These are phyloP conservation scores for Hydrangea macrophylla DNA, from an alignment of 148 eudicot species.

Conservation along the genomic window DNA sequence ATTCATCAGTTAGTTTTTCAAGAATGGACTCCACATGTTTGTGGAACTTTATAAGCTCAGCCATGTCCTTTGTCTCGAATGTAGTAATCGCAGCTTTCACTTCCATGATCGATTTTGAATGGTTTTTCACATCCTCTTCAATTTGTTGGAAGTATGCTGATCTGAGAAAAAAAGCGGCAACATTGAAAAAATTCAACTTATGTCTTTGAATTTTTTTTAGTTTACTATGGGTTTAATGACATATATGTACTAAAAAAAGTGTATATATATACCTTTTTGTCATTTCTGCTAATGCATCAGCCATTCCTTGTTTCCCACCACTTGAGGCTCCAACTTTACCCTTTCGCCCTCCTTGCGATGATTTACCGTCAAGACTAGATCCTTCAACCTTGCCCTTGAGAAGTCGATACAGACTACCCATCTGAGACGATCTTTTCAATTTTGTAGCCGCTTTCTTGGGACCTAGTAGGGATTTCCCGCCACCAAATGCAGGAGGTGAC, in stretches of 20 bases:
- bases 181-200: neutral
- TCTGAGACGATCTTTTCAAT: constrained; percentile 85
- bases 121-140: constrained; percentile 77
- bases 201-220: neutral
- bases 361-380: constrained; percentile 52
- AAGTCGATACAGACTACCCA: constrained; percentile 75
- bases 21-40: constrained; percentile 71
- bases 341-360: constrained; percentile 53
- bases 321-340: constrained; percentile 38
- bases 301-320: constrained; percentile 89
- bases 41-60: constrained; percentile 78
- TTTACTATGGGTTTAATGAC: neutral
- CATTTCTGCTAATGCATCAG: constrained; percentile 98
- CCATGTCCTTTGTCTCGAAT: constrained; percentile 85
- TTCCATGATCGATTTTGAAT: constrained; percentile 60
- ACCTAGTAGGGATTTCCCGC: constrained; percentile 46
- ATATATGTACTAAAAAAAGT: too few relatives aligned
- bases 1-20: constrained; percentile 91
- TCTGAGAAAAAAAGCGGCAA: constrained; percentile 27
- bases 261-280: constrained; percentile 78
- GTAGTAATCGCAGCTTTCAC: constrained; percentile 45
- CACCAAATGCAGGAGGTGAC: constrained; percentile 70
- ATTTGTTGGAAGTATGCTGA: constrained; percentile 90
- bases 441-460: constrained; percentile 63
- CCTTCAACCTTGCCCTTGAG: constrained; percentile 97